Base-by-base conservation (phyloP, 768 basidiomycete genomes). In the Exsudoporus frostii region DNA sequence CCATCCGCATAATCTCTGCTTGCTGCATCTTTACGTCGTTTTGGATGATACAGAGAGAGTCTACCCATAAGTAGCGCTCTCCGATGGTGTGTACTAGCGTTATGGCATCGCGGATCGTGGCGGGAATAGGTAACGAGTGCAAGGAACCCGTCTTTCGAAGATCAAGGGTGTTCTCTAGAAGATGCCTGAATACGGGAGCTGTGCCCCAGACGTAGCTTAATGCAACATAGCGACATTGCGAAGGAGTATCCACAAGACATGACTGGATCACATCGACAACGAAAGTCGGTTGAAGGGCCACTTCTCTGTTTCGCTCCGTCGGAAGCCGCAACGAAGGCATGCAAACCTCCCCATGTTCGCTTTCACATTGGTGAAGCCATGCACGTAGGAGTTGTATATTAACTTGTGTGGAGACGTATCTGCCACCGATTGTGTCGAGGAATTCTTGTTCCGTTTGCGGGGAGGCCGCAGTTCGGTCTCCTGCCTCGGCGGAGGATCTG, bases 51-150 rank as follows among this genome's bases (percentile, higher is more conserved):
- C n/a, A n/a, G n/a, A 65, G 25, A 5, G 64, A 52, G 25, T 65
- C 65, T 2, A 65, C 55, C 64, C 65, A 65, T n/a, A 65, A 32
- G 40, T 65, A 67, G 24, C 56, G 59, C 42, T 60, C 53, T 42
- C 61, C 56, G 17, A 68, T 61, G 25, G 44, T 36, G 7, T 34
- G 54, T 15, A 56, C 53, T 15, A 68, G 45, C 5, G 54, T 49
- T 1, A 64, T 53, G 13, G 66, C 58, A 43, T 66, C 66, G 29
- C 47, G 37, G 33, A 66, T 62, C 7, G 65, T 65, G 17, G 51
- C 30, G 7, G 65, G 60, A n/a, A 66, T 47, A 8, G 50, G 48
- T 17, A 48, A 41, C 4, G 44, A 43, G 25, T 7, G 22, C 6
- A 59, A 36, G n/a, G 48, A 54, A 45, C 20, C 14, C 7, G n/a